phyloP scores from a whole-genome alignment of 805 yeast species.

The Wickerhamomyces alni region DNA sequence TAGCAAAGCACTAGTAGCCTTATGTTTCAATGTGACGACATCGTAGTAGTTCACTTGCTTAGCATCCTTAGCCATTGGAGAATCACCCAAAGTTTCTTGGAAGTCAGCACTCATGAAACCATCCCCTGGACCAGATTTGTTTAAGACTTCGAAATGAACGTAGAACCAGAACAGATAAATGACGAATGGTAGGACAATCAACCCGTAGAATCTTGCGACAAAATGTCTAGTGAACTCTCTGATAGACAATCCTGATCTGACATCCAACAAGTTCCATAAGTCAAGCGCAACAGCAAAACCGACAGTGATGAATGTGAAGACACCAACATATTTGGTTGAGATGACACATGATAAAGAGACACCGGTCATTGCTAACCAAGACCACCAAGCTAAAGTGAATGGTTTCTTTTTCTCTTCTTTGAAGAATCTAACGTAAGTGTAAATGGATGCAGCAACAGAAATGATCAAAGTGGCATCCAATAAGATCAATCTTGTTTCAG shows the following conservation, averaged over 20 bases:
- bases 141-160: constrained; percentile 78
- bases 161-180: constrained; percentile 88
- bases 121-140: constrained; percentile 93
- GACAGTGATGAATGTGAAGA: constrained; percentile 80
- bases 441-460: constrained; percentile 77
- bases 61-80: constrained; percentile 65
- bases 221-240: constrained; percentile 62
- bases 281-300: constrained; percentile 85
- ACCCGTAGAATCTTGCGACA: constrained; percentile 60
- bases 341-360: constrained; percentile 84
- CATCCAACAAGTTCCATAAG: constrained; percentile 81
- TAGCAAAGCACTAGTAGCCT: constrained; percentile 68
- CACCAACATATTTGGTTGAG: constrained; percentile 94
- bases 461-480: constrained; percentile 86
- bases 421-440: constrained; percentile 73
- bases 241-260: constrained; percentile 56
- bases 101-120: constrained; percentile 90
- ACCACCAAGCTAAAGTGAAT: constrained; percentile 73
- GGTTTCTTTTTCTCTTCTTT: constrained; percentile 58
- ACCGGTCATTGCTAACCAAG: constrained; percentile 83
- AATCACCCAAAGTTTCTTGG: constrained; percentile 88
- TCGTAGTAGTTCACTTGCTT: constrained; percentile 73
- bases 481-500: constrained; percentile 84
- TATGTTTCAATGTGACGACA: constrained; percentile 69
- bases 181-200: constrained; percentile 74